phyloP scores from a whole-genome alignment of 768 basidiomycete species.

The Erythrobasidium yunnanense region DNA sequence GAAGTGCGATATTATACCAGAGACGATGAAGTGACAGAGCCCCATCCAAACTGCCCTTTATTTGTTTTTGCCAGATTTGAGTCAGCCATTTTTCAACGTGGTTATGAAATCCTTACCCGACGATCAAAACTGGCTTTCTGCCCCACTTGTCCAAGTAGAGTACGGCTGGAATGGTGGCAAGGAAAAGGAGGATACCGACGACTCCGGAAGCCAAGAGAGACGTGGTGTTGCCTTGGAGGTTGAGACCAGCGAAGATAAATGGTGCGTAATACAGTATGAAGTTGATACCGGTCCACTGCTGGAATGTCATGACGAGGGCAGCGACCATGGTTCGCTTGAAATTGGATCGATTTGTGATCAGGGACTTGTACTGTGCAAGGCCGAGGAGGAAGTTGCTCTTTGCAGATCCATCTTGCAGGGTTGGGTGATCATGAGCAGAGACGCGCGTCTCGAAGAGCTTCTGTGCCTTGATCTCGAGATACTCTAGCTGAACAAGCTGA shows the following conservation, averaged over 20 bases:
- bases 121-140: conserved; percentile 60
- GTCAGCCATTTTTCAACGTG: too few relatives aligned
- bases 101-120: too few relatives aligned
- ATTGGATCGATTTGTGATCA: conserved; percentile 44
- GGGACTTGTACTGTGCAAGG: not conserved
- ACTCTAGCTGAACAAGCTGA: conserved; percentile 62
- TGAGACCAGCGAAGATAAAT: not conserved
- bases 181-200: conserved; percentile 66
- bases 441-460: conserved; percentile 63
- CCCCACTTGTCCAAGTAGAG: conserved; percentile 69
- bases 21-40: conserved; percentile 59
- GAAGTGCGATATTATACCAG: conserved; percentile 54
- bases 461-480: conserved; percentile 60
- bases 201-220: conserved; percentile 58
- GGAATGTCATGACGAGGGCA: conserved; percentile 65
- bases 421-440: conserved; percentile 50
- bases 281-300: conserved; percentile 55
- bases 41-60: conserved; percentile 67
- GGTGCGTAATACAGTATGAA: conserved; percentile 11
- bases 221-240: conserved; percentile 50
- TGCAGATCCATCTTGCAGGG: conserved; percentile 52
- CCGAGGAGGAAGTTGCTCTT: conserved; percentile 44
- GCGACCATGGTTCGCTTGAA: conserved; percentile 57
- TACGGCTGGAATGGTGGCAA: conserved; percentile 69
- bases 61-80: too few relatives aligned